phyloP scores from a whole-genome alignment of 2,329 filamentous ascomycete species.

The Chlorencoelia australis region DNA sequence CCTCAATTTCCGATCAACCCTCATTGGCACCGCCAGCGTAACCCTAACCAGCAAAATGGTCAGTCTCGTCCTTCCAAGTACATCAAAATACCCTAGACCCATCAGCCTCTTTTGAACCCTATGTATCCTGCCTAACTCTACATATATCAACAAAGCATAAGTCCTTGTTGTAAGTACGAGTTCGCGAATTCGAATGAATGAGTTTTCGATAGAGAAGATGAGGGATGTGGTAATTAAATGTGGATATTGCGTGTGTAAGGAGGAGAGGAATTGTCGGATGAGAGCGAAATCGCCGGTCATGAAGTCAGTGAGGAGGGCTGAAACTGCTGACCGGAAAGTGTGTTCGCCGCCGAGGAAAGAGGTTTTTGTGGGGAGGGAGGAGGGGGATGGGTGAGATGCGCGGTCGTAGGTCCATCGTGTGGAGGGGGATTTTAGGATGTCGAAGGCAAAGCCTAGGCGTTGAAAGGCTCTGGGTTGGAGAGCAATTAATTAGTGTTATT shows the following conservation, averaged over 20 bases:
- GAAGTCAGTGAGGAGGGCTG: constrained; percentile 31
- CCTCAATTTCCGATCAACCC: constrained; percentile 31
- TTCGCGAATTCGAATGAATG: constrained; percentile 29
- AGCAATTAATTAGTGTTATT: background rate
- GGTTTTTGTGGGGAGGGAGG: constrained; percentile 24
- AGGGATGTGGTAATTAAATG: constrained; percentile 29
- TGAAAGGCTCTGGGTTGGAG: constrained; percentile 28
- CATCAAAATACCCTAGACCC: constrained; percentile 30
- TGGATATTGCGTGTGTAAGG: constrained; percentile 28
- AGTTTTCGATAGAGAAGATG: constrained; percentile 28
- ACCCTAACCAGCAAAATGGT: constrained; percentile 31
- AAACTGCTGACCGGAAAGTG: constrained; percentile 30
- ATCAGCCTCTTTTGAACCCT: constrained; percentile 30
- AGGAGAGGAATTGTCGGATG: constrained; percentile 28
- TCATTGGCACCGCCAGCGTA: constrained; percentile 31
- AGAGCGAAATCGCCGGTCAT: constrained; percentile 31
- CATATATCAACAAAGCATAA: constrained; percentile 31
- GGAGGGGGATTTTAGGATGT: constrained; percentile 31
- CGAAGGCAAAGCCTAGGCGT: constrained; percentile 31
- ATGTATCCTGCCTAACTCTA: constrained; percentile 31
- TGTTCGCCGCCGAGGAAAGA: constrained; percentile 30
- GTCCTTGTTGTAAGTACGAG: constrained; percentile 30
- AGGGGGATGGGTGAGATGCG: constrained; percentile 24
- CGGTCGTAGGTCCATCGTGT: constrained; percentile 30
- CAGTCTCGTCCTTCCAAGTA: constrained; percentile 28